Base-by-base conservation (phyloP, 169 alveolate species). In the Eimeria sp. region DNA sequence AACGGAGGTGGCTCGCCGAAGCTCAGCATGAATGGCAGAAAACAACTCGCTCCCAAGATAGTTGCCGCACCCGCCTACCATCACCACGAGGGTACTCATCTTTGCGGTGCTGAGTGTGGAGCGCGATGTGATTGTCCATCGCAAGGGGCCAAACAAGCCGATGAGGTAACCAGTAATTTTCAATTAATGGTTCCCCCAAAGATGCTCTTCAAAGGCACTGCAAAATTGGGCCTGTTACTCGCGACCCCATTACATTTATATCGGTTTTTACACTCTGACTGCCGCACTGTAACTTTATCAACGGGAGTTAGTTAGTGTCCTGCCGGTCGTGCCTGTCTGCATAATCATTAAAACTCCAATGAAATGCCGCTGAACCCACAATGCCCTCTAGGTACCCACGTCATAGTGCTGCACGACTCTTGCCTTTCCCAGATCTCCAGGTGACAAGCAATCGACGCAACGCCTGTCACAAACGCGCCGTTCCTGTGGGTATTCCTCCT, bases 51-150 rank as follows among this genome's bases (percentile, higher is more conserved):
- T 66, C 23, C 94, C 94, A 25, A 87, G 83, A 37, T 87, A 87
- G 54, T 87, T 87, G 85, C 94, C 94, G 58, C 94, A 87, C 16
- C 94, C 94, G 66, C 94, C 94, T 58, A 87, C 94, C 94, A 87
- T 87, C 83, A 87, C 40, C 64, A 66, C 94, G 66, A 87, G 49
- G 46, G 94, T 87, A 27, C 78, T 64, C 94, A 87, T 87, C 80
- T 27, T 58, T 78, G 13, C 71, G 27, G 56, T 6, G 27, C 56
- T 20, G 23, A 10, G 4, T 46, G 37, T 14, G 83, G 56, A 11
- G 56, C 58, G 43, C 37, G 49, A 30, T 74, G 33, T 74, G 83
- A 9, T 6, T 37, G 18, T 40, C 33, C 2, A 56, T 30, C 30
- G 8, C 80, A 33, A 54, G 80, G 54, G 1, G 18, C 80, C 27